These are phyloP conservation scores for Phellopilus nigrolimitatus DNA, from an alignment of 1,284 basidiomycete genomes.

Conservation along the genomic window DNA sequence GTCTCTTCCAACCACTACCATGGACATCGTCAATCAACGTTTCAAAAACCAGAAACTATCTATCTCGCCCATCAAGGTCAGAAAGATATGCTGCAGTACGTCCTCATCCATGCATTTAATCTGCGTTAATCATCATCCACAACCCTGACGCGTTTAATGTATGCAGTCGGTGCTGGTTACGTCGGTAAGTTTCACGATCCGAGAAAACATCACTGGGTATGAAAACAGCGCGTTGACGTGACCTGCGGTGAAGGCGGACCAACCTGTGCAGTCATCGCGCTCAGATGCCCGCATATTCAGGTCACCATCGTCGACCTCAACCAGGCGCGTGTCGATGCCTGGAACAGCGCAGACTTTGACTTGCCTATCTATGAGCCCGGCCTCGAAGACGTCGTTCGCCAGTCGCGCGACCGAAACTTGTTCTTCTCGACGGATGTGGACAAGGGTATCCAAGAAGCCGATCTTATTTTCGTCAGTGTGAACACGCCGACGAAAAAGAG, in stretches of 20 bases:
- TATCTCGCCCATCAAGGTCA: constrained; percentile 52
- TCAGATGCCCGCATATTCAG: constrained; percentile 89
- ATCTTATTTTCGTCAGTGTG: constrained; percentile 85
- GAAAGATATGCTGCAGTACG: constrained; percentile 90
- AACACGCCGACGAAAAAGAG: constrained; percentile 99
- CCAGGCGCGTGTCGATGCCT: constrained; percentile 90
- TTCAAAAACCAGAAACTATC: constrained; percentile 16
- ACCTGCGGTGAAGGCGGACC: constrained; percentile 62
- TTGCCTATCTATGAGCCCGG: constrained; percentile 97
- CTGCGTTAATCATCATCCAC: constrained; percentile 21
- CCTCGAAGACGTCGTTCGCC: constrained; percentile 87
- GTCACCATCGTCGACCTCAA: constrained; percentile 99
- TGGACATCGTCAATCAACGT: constrained; percentile 13
- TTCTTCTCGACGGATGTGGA: constrained; percentile 98
- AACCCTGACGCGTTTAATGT: constrained; percentile 11
- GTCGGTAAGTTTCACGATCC: constrained; percentile 70
- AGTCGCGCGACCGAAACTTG: constrained; percentile 88
- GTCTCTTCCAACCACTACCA: not conserved
- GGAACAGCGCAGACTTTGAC: constrained; percentile 78
- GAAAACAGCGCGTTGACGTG: constrained; percentile 11
- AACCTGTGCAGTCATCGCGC: constrained; percentile 93
- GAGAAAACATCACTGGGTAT: constrained; percentile 11
- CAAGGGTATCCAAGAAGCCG: constrained; percentile 87
- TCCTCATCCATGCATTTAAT: constrained; percentile 26
- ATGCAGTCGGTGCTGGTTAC: constrained; percentile 89